phyloP scores from a whole-genome alignment of 2,329 filamentous ascomycete species.

The Colletotrichum sublineola region DNA sequence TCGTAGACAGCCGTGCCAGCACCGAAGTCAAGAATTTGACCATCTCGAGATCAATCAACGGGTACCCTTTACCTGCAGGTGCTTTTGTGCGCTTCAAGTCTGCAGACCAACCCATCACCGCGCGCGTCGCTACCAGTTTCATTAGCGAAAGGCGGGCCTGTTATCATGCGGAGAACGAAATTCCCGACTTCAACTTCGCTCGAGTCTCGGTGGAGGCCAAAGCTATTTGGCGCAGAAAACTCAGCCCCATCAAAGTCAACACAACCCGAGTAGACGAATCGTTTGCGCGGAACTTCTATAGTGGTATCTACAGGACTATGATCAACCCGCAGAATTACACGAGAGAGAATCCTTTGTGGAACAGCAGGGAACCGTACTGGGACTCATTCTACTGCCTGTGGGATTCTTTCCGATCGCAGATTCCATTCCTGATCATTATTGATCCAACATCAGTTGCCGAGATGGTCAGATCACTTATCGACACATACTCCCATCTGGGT shows the following conservation, averaged over 20 bases:
- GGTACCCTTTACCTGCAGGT: constrained; percentile 69
- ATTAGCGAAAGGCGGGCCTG: constrained; percentile 77
- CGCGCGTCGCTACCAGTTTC: constrained; percentile 77
- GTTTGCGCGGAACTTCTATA: constrained; percentile 76
- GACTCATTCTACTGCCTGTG: constrained; percentile 84
- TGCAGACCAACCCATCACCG: constrained; percentile 67
- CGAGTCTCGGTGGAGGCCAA: constrained; percentile 64
- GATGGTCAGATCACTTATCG: constrained; percentile 79
- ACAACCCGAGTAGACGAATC: constrained; percentile 64
- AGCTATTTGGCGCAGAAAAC: constrained; percentile 71
- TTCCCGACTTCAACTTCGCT: constrained; percentile 76
- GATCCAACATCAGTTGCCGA: constrained; percentile 74
- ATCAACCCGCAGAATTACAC: constrained; percentile 82
- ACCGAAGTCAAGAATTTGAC: constrained; percentile 60
- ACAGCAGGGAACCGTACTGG: constrained; percentile 76
- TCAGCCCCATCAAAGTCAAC: constrained; percentile 69
- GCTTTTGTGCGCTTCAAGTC: constrained; percentile 71
- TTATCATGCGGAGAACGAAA: constrained; percentile 75
- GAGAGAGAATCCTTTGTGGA: constrained; percentile 78
- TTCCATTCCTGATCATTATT: constrained; percentile 76
- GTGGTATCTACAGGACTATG: constrained; percentile 79
- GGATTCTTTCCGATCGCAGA: constrained; percentile 78
- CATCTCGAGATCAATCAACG: constrained; percentile 64
- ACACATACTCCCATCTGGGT: constrained; percentile 77
- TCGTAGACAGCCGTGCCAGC: constrained; percentile 68